Percentiles rank a stretch among this genome's conserved stretches.
Evolutionary conservation across 768 basidiomycete species (phyloP).

Genomic region (Sporobolomyces phaffii): DNA sequence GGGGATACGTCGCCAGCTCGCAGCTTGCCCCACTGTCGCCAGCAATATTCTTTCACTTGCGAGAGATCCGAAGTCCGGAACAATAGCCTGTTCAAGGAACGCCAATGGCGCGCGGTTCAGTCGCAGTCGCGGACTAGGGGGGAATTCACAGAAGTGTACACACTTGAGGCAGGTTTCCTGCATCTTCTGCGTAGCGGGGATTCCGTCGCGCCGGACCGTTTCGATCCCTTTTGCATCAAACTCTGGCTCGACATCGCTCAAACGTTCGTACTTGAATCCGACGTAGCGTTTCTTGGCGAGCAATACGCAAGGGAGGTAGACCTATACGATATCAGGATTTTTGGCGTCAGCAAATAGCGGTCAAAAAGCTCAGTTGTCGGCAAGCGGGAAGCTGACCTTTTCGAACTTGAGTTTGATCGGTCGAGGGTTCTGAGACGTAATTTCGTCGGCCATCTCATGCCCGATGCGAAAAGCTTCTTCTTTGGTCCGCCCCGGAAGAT

Average conservation of each 20-base stretch:
- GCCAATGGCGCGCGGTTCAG: background rate
- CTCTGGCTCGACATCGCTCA: slow-evolving; percentile 66
- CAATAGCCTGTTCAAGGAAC: slow-evolving; percentile 58
- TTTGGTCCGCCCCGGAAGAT: slow-evolving; percentile 81
- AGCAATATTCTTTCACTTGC: slow-evolving; percentile 80
- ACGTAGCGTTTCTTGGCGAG: slow-evolving; percentile 98
- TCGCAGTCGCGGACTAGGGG: too few species aligned
- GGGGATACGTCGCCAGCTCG: slow-evolving; percentile 70
- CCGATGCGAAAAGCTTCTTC: slow-evolving; percentile 91
- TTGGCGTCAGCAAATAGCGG: background rate
- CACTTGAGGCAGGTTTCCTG: slow-evolving; percentile 83
- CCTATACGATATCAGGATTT: slow-evolving; percentile 51
- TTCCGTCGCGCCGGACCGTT: slow-evolving; percentile 86
- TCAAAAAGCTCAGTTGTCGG: too few species aligned
- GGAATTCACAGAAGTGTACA: too few species aligned
- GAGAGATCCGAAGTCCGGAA: slow-evolving; percentile 87
- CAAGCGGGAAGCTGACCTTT: slow-evolving; percentile 56
- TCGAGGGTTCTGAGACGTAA: slow-evolving; percentile 78
- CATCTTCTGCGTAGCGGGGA: slow-evolving; percentile 87
- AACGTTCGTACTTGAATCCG: slow-evolving; percentile 85
- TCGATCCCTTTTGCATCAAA: slow-evolving; percentile 99
- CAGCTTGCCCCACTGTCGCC: slow-evolving; percentile 73
- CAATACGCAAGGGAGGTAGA: slow-evolving; percentile 89
- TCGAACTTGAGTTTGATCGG: slow-evolving; percentile 97
- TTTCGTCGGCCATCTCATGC: slow-evolving; percentile 78